Evolutionary conservation across 2,329 filamentous ascomycete species (phyloP), one percentile per base, ranked within the genome.

Genomic region (Fusarium staphyleae): DNA sequence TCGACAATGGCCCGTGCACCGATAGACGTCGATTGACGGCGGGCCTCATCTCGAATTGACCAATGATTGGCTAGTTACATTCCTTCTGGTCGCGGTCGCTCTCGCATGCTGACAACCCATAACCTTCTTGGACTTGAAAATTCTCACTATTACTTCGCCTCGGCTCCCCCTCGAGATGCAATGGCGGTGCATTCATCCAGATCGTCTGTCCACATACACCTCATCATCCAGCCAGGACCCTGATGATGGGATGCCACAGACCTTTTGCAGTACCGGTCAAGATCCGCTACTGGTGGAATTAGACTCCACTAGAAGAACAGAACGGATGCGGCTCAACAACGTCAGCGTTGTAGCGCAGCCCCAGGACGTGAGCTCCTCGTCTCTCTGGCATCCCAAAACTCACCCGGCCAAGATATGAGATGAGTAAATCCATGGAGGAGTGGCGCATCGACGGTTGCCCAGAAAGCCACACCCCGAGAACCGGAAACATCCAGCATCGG

Each of bases 261-360:
- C 46, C 50, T 42, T 60, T 36, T 28, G 37, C 43, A 45, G 42
- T 50, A 24, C 45, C 44, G 40, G 47, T 32, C 36, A 57, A 63
- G 59, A 45, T 54, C 51, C 59, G 59, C 26, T 37, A 62, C 51
- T 62, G 59, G 51, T 52, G 55, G 50, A 60, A 57, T 45, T 45
- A 55, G 45, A 36, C 39, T 36, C 39, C 35, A 37, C 36, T 37
- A 42, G 37, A 34, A 50, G 29, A 26, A 22, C 40, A 37, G 8
- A 43, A 51, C 35, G 42, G 35, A 43, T 61, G 58, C 58, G 58
- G 58, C 58, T 61, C 58, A 61, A 61, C 48, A 54, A 59, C 54
- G 45, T 62, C 58, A 55, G 57, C 45, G 45, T 45, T 41, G 22
- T 22, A 36, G 24, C 10, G 32, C 28, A 30, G 16, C 15, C 19